A percentile compares a stretch with the other conserved stretches of the same genome.
Evolutionary conservation across 1,284 basidiomycete species (phyloP).

Genomic region (Exobasidium rhododendri): DNA sequence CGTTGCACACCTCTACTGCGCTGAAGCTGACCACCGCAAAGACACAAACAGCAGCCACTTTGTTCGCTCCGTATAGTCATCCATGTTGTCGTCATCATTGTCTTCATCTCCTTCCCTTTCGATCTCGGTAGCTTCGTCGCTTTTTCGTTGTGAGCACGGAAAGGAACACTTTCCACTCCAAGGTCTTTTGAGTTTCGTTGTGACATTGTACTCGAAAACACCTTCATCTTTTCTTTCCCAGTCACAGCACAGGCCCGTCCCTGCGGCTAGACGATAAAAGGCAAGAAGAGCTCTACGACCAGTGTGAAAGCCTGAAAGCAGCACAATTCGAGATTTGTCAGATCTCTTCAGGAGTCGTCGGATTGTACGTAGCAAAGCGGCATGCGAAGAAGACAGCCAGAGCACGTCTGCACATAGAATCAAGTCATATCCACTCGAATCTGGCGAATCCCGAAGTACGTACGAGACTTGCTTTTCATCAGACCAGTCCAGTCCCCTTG

Average conservation of each 20-base stretch:
- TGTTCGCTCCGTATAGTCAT: slow-evolving; percentile 40
- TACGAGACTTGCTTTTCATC: neutral
- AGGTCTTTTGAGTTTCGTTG: neutral
- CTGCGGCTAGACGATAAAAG: slow-evolving; percentile 27
- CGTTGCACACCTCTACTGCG: no score
- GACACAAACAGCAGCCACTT: slow-evolving; percentile 42
- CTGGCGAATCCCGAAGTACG: neutral
- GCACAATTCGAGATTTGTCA: slow-evolving; percentile 24
- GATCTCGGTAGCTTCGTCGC: neutral
- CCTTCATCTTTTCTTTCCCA: neutral
- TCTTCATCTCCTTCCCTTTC: slow-evolving; percentile 8
- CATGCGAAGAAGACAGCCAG: slow-evolving; percentile 51
- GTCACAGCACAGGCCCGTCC: neutral
- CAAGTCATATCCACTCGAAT: slow-evolving; percentile 24
- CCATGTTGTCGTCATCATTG: slow-evolving; percentile 44
- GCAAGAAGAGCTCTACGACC: slow-evolving; percentile 42
- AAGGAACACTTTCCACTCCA: neutral
- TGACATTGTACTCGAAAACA: slow-evolving; percentile 1
- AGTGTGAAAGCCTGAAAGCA: slow-evolving; percentile 48
- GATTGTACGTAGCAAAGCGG: slow-evolving; percentile 36
- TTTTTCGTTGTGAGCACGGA: neutral
- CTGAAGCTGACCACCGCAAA: neutral
- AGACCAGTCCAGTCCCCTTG: neutral
- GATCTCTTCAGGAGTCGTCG: slow-evolving; percentile 27
- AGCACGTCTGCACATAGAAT: slow-evolving; percentile 46